Evolutionary conservation across 2,329 filamentous ascomycete species (phyloP), one percentile per base, ranked within the genome.

Genomic region (Colletotrichum agaves): DNA sequence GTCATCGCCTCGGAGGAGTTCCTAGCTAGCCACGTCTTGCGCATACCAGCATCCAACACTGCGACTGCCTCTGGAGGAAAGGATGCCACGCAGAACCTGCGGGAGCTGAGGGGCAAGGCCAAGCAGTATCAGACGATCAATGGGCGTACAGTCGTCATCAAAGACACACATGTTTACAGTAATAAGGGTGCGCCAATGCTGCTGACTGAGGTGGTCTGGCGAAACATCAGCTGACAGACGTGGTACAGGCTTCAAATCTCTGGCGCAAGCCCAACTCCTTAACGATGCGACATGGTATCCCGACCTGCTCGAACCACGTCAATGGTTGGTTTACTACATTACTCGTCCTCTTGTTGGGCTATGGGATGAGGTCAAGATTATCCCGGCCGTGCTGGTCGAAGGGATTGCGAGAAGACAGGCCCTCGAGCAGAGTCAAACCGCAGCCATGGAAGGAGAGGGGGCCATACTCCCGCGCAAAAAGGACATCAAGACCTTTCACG

Each of bases 311-410:
- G 95, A 98, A 73, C 91, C 93, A 13, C 91, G 94, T 73, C 93
- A 94, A 85, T 99, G 96, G 94, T 88, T 99, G 47, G 87, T 99
- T 68, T 98, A 98, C 85, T 98, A 94, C 79, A 97, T 99, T 70
- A 96, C 95, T 27, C 90, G 89, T 58, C 96, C 96, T 2, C 82
- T 99, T 58, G 87, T 98, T 19, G 96, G 96, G 23, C 86, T 87
- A 1, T 94, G 91, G 84, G 94, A 97, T 74, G 87, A 93, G 57
- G 85, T 89, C 58, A 90, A 89, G 71, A 90, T 95, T 56, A 79
- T 86, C 4, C 90, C 91, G 3, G 93, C 94, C 2, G 71, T 87
- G 8, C 79, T 90, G 71, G 83, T 79, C 71, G 82, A 78, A 65
- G 81, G 77, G n/a, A 78, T 79, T 62, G 78, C 78, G 17, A 81